Base-by-base conservation (phyloP, 331 rosid species). In the Acacia pycnantha region DNA sequence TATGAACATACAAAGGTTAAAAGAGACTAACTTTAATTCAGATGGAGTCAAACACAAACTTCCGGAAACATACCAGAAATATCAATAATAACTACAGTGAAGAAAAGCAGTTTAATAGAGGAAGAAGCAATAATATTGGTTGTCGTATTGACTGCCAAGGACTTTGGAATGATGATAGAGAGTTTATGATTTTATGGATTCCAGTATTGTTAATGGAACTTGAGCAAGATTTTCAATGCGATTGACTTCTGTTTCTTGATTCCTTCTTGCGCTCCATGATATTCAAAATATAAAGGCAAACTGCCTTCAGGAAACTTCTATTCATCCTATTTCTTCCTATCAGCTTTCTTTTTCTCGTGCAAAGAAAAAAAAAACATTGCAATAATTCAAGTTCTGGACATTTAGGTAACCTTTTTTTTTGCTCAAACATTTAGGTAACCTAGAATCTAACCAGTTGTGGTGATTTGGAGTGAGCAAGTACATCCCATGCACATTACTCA, bases 41-140 rank as follows among this genome's bases (percentile, higher is more conserved):
- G 50, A 31, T 27, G 50, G 66, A 76, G 74, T 76, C 64, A 43
- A 62, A 53, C 54, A 37, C 47, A 79, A 51, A 10, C 21, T 72
- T 44, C 43, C 51, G 35, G 51, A 59, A 13, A 35, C 62, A 84
- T 54, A 68, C 67, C 58, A 72, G 21, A 73, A 73, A 51, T 43
- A 19, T 14, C 15, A 31, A 27, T 22, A 40, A 68, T 18, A 73
- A 27, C 21, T 4, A 18, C 4, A 21, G 43, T 27, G 24, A 15
- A 73, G 76, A 24, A 14, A 71, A 46, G 77, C 14, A 11, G 33
- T 69, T 46, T 16, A 11, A 54, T 40, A 27, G 26, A 7, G 4
- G 78, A n/a, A 5, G n/a, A 13, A 4, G 56, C 56, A 50, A 50
- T 50, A 4, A 50, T 50, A 50, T 50, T 50, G n/a, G 56, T 16